Conservation (phyloP, 2,329 filamentous ascomycete genomes). For the Penicillium sp. region DNA sequence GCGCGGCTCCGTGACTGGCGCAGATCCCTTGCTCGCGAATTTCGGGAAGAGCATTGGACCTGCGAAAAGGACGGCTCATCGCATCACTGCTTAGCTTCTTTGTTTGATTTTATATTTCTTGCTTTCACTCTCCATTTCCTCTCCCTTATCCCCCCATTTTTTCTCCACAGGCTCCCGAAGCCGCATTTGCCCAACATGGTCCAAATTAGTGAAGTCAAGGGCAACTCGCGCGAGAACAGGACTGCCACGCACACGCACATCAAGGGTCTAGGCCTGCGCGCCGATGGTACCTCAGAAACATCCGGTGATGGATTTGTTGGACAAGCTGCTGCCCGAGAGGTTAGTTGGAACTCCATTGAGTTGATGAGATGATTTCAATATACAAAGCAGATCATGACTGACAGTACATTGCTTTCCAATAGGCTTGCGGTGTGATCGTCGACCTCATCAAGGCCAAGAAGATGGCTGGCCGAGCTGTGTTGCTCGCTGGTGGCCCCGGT, state of each 20-base stretch:
- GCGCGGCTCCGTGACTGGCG: slow-evolving; percentile 29
- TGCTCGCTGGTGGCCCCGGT: slow-evolving; percentile 90
- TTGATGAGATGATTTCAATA: background rate
- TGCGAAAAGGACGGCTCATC: slow-evolving; percentile 8
- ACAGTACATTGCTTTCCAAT: slow-evolving; percentile 35
- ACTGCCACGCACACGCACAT: slow-evolving; percentile 98
- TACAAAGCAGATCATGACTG: background rate
- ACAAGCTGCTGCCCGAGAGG: slow-evolving; percentile 84
- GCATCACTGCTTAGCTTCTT: slow-evolving; percentile 15
- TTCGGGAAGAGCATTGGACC: slow-evolving; percentile 32
- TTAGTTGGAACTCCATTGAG: slow-evolving; percentile 43
- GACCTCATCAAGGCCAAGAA: slow-evolving; percentile 95
- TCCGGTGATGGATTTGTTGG: slow-evolving; percentile 84
- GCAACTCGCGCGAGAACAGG: slow-evolving; percentile 90
- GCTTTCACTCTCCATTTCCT: background rate
- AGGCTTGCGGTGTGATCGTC: slow-evolving; percentile 91
- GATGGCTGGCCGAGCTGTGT: slow-evolving; percentile 91
- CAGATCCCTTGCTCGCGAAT: slow-evolving; percentile 34
- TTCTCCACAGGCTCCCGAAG: slow-evolving; percentile 23
- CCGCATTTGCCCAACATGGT: slow-evolving; percentile 60
- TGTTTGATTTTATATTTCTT: slow-evolving; percentile 14
- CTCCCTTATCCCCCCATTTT: background rate
- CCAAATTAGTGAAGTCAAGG: slow-evolving; percentile 91
- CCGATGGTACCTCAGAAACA: slow-evolving; percentile 81
- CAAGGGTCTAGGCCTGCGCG: slow-evolving; percentile 84